Conservation (phyloP, 805 yeast species). For the Ogataea paradorogensis region DNA sequence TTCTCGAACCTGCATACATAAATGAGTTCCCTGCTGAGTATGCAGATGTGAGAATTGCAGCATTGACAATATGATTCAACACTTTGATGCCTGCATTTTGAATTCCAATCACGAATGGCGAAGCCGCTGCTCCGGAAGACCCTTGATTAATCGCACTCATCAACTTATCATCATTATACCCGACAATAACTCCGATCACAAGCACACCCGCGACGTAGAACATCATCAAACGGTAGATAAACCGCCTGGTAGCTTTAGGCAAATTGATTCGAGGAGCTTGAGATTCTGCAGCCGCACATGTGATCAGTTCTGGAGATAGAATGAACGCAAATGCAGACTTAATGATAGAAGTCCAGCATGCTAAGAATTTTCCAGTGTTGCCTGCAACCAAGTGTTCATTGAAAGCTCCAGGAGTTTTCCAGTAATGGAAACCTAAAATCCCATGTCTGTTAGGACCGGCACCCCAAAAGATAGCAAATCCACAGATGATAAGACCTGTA, state of each 20-base stretch:
- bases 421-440: slow-evolving; percentile 64
- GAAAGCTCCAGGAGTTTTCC: slow-evolving; percentile 51
- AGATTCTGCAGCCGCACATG: slow-evolving; percentile 57
- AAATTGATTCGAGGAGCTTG: slow-evolving; percentile 56
- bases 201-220: slow-evolving; percentile 59
- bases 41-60: slow-evolving; percentile 58
- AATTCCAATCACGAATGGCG: slow-evolving; percentile 66
- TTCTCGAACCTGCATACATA: slow-evolving; percentile 42
- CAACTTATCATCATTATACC: slow-evolving; percentile 48
- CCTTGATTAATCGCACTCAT: slow-evolving; percentile 44
- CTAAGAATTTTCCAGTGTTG: slow-evolving; percentile 58
- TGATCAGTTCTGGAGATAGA: slow-evolving; percentile 61
- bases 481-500: slow-evolving; percentile 54
- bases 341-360: slow-evolving; percentile 59
- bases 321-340: slow-evolving; percentile 68
- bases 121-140: slow-evolving; percentile 52
- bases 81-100: slow-evolving; percentile 58
- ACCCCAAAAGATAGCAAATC: slow-evolving; percentile 57
- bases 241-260: slow-evolving; percentile 59
- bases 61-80: slow-evolving; percentile 60
- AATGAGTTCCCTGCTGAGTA: slow-evolving; percentile 47
- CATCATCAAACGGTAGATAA: slow-evolving; percentile 57
- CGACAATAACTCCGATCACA: slow-evolving; percentile 59
- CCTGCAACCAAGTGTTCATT: slow-evolving; percentile 50
- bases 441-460: slow-evolving; percentile 55